Evolutionary conservation across 179 eudicot species (phyloP), one percentile per base, ranked within the genome.

Genomic region (Sideroxylon spinosum): DNA sequence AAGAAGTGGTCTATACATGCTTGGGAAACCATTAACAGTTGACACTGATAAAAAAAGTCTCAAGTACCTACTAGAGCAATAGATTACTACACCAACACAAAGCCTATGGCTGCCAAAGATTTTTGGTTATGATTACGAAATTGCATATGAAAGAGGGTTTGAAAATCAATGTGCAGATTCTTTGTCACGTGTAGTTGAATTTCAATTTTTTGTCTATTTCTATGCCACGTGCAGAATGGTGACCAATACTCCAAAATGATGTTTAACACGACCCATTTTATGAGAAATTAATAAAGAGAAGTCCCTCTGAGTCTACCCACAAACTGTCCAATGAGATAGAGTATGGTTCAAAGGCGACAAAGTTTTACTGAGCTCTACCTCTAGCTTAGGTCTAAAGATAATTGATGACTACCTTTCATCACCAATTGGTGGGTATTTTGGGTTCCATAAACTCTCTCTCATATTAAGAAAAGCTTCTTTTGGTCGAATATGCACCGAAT

Each of bases 381-480:
- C 74, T 8, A 20, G 49, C 48, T 28, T 73, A 49, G 56, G 55
- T 73, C 12, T n/a, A 2, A 55, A 73, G 20, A 26, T 55, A 73
- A 29, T 56, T 25, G 76, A 20, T 17, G 65, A 73, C n/a, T 73
- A 65, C 49, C 76, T 25, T 56, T 73, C 76, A 9, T 55, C 65
- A 56, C 65, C 76, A 2, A 56, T 7, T 0, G 65, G 71, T 64
- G 44, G 67, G 50, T 62, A 79, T 26, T 79, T 79, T 26, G 66
- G 78, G 78, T 73, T 79, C 37, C 76, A 78, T 22, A 78, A 70
- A 78, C 81, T 4, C 59, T 78, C 11, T 55, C 81, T 19, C 19
- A 50, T 4, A 49, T 79, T 14, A 73, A 73, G 13, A 67, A 52
- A 2, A 79, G 20, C 48, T 79, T 79, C 19, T 79, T 59, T 50